Evolutionary conservation across 495 filamentous ascomycete genomes (phyloP), one percentile per base, ranked within the genome.

Genomic region (Tuber magnatum): DNA sequence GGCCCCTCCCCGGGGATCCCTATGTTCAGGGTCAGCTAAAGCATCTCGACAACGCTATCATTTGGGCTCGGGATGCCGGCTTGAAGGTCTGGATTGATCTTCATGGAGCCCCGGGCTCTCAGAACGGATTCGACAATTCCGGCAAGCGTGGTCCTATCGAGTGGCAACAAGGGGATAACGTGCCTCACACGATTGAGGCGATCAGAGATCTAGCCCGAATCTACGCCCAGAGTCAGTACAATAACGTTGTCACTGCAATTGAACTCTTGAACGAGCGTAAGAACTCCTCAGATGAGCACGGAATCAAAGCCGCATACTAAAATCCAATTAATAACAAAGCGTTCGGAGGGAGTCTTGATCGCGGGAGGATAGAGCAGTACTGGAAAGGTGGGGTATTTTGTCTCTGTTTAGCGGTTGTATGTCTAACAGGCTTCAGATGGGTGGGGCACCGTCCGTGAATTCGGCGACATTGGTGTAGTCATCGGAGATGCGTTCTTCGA

Each of bases 81-180:
- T 81, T 93, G 35, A 92, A 89, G 80, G 89, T 93, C 51, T 87
- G 91, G 80, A 85, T 93, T 77, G 91, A 92, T 79, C 82, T 92
- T 51, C 91, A 92, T 77, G 91, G 91, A 87, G 91, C 88, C 32
- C 92, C 92, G 35, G 92, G 91, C 16, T 91, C 89, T 39, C 92
- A 94, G 81, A 94, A 94, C 78, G 92, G 92, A 28, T 93, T 93
- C 82, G 93, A 93, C 82, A 93, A 94, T 83, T 89, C 86, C 68
- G 92, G 92, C 14, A 85, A 85, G 72, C 87, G 87, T 76, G 92
- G 91, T n/a, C 74, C 84, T 9, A 87, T 93, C 61, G 79, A 87
- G 18, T 93, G 91, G 92, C 87, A 87, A 73, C 83, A 86, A 56
- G 89, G 87, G n/a, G 80, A 88, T 78, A 91, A 86, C 18, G 87